These are phyloP conservation scores for Angophora floribunda DNA, from an alignment of 345 rosid genomes.

Conservation along the genomic window DNA sequence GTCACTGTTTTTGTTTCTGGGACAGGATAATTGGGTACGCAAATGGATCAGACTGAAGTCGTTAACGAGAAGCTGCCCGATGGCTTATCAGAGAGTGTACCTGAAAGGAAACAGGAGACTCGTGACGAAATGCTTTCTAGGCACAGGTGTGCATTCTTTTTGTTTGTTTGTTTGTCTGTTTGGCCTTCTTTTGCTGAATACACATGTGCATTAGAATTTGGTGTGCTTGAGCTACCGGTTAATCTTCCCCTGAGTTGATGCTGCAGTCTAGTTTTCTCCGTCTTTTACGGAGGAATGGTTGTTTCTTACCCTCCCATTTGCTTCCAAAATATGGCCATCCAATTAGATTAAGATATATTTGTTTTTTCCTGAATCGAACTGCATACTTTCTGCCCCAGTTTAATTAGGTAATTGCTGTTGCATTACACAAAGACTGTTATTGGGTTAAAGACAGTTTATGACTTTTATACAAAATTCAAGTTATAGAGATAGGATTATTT, in stretches of 20 bases:
- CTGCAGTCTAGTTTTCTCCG: not conserved
- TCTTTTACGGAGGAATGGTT: not conserved
- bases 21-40: not conserved
- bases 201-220: not conserved
- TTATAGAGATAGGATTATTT: not conserved
- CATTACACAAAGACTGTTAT: not conserved
- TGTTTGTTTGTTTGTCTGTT: not conserved
- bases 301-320: not conserved
- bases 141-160: slow-evolving; percentile 30
- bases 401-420: not conserved
- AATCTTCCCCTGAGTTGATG: not conserved
- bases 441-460: not conserved
- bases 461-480: not conserved
- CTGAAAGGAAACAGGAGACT: slow-evolving; percentile 21
- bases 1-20: not conserved
- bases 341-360: not conserved
- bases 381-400: not conserved
- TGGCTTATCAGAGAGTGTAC: slow-evolving; percentile 4
- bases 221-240: not conserved
- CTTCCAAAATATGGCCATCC: not conserved
- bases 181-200: not conserved
- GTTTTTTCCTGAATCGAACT: not conserved
- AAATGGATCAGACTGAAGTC: slow-evolving; percentile 32
- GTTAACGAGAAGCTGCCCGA: slow-evolving; percentile 9
- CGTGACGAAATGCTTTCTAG: slow-evolving; percentile 59